These are phyloP conservation scores for Alopecurus myosuroides DNA, from an alignment of 176 grass and related monocot genomes.

Conservation along the genomic window DNA sequence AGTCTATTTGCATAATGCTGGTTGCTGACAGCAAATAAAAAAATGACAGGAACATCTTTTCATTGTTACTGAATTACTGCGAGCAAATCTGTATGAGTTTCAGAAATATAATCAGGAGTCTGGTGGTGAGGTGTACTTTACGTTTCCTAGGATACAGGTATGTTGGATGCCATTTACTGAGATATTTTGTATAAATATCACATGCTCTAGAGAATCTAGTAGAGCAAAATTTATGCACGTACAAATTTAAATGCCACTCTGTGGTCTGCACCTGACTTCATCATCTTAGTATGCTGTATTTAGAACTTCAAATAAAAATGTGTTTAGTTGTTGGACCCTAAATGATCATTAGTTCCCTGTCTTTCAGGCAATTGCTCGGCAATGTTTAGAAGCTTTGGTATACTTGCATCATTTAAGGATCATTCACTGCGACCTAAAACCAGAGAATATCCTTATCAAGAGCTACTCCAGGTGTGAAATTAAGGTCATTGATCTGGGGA, in stretches of 20 bases:
- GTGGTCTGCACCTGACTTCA: neutral
- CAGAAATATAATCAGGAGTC: constrained; percentile 96
- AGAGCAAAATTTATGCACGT: neutral
- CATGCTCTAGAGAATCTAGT: neutral
- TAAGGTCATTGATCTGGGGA: constrained; percentile 97
- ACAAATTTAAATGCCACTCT: neutral
- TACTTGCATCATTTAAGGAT: constrained; percentile 87
- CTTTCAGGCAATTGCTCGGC: constrained; percentile 73
- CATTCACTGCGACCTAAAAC: constrained; percentile 93
- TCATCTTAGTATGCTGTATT: neutral
- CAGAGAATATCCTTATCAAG: constrained; percentile 98
- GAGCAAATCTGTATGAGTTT: constrained; percentile 92
- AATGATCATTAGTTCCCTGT: neutral
- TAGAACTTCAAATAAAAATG: neutral
- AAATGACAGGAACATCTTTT: constrained; percentile 92
- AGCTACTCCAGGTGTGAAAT: constrained; percentile 98
- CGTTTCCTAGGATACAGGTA: constrained; percentile 94
- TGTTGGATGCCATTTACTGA: constrained; percentile 5
- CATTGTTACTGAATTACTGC: constrained; percentile 91
- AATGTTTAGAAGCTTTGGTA: constrained; percentile 87
- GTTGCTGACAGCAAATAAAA: constrained; percentile 7
- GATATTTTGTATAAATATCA: constrained; percentile 12
- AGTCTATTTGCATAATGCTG: neutral
- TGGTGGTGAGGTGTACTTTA: constrained; percentile 72
- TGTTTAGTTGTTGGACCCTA: neutral